phyloP scores from a whole-genome alignment of 208 protist genomes.

The Acanthamoeba castellanii region DNA sequence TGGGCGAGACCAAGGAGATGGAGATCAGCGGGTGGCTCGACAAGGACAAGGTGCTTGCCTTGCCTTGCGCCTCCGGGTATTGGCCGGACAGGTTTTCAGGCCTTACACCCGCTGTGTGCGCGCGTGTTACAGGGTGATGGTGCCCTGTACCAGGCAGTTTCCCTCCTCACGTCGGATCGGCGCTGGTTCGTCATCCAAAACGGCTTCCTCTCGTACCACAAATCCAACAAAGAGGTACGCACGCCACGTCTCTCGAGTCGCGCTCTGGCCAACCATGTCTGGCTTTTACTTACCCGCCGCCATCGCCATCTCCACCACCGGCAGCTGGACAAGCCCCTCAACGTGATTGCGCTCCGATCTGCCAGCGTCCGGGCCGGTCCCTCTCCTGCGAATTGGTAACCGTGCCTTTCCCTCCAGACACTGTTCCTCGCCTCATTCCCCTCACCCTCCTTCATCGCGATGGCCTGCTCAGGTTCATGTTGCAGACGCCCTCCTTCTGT shows the following conservation, averaged over 20 bases:
- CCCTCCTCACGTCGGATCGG: slow-evolving; percentile 11
- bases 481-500: neutral
- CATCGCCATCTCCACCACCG: too few relatives aligned
- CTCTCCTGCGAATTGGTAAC: neutral
- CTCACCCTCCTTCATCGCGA: neutral
- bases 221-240: slow-evolving; percentile 2
- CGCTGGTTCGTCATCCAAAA: slow-evolving; percentile 39
- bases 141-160: neutral
- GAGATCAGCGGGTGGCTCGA: slow-evolving; percentile 18
- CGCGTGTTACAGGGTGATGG: neutral
- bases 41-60: slow-evolving; percentile 10
- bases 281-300: neutral
- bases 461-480: neutral
- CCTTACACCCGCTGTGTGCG: too few relatives aligned
- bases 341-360: neutral
- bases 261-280: too few relatives aligned
- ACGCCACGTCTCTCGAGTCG: too few relatives aligned
- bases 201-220: neutral
- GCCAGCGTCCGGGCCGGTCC: neutral
- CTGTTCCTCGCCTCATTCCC: neutral
- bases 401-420: neutral
- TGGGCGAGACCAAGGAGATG: neutral
- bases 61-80: neutral
- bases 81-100: neutral
- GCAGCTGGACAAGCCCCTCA: slow-evolving; percentile 1